Evolutionary conservation across 1,284 basidiomycete species (phyloP), one percentile per base, ranked within the genome.

Genomic region (Rhodofomes roseus): DNA sequence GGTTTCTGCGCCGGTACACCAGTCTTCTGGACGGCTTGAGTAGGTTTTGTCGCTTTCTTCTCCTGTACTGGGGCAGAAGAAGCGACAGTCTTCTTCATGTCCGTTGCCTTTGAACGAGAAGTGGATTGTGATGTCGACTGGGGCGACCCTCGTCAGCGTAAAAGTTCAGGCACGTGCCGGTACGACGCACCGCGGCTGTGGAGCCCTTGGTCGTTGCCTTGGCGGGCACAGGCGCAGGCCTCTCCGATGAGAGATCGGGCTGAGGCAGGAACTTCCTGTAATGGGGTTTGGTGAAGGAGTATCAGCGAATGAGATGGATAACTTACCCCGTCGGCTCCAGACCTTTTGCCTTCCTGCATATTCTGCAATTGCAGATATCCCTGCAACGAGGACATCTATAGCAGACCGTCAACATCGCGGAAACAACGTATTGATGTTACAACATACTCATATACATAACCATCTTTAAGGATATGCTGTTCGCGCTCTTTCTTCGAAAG

Each of bases 351-450:
- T 85, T 88, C 56, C 84, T 79, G 71, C 89, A 92, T 1, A 66
- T 69, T 40, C 79, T 76, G 62, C 89, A 92, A 67, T 85, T 89
- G 71, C 89, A 92, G 4, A 76, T 72, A 64, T 80, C 83, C 57
- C 78, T 75, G 62, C 89, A 92, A 67, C 78, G 81, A 18, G 87
- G 87, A 63, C 89, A 92, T 67, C 89, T 91, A 62, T 16, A 9
- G 29, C 14, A 52, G 18, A 43, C 56, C 16, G 36, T 58, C 29
- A 59, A 56, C 51, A 36, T 34, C 37, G 44, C 44, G 3, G 39
- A 37, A n/a, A 8, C 54, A 16, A 41, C 7, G 50, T 48, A 55
- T 34, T 27, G 50, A 51, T 25, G 40, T n/a, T 6, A 44, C 29
- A 39, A 71, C 77, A 44, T 65, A 86, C 87, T 79, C 80, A 74